These are phyloP conservation scores for Bipolaris bicolor DNA, from an alignment of 2,329 filamentous ascomycete genomes.

Conservation along the genomic window DNA sequence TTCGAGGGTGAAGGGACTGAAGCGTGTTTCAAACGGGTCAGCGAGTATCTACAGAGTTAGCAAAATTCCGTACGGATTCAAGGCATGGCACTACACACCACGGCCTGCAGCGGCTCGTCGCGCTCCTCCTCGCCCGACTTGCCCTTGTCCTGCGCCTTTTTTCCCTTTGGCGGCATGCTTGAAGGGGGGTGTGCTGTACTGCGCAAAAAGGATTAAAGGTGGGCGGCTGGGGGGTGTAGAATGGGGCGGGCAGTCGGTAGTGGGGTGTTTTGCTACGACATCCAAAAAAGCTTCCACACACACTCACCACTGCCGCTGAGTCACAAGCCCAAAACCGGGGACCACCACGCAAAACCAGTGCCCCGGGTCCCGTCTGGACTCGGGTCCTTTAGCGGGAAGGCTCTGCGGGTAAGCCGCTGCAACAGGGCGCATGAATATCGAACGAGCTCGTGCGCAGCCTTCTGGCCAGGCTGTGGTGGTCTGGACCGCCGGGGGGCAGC, in stretches of 20 bases:
- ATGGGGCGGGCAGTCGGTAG: constrained; percentile 18
- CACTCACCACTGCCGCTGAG: constrained; percentile 20
- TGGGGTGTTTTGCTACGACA: constrained; percentile 16
- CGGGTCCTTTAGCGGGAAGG: constrained; percentile 31
- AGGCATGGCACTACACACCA: constrained; percentile 53
- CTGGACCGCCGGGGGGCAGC: constrained; percentile 36
- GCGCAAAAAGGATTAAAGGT: constrained; percentile 8
- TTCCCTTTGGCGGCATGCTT: constrained; percentile 57
- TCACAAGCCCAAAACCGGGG: constrained; percentile 20
- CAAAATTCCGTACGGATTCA: constrained; percentile 3
- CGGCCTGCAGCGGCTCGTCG: constrained; percentile 68
- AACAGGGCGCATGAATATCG: constrained; percentile 20
- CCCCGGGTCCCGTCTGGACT: constrained; percentile 28
- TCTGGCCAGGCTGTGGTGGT: constrained; percentile 27
- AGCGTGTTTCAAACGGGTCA: constrained; percentile 93
- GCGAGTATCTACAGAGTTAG: constrained; percentile 72
- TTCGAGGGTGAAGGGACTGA: constrained; percentile 86
- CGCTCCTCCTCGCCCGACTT: constrained; percentile 61
- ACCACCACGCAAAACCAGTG: constrained; percentile 23
- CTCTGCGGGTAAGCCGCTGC: constrained; percentile 33
- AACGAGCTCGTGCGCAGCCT: constrained; percentile 28
- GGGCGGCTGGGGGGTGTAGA: constrained; percentile 13
- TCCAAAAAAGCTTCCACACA: constrained; percentile 18
- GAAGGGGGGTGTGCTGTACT: background rate
- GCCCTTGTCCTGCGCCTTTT: constrained; percentile 51